Evolutionary conservation across 371 early-diverging fungal genomes (phyloP).

Genomic region (Mortierella sp.): DNA sequence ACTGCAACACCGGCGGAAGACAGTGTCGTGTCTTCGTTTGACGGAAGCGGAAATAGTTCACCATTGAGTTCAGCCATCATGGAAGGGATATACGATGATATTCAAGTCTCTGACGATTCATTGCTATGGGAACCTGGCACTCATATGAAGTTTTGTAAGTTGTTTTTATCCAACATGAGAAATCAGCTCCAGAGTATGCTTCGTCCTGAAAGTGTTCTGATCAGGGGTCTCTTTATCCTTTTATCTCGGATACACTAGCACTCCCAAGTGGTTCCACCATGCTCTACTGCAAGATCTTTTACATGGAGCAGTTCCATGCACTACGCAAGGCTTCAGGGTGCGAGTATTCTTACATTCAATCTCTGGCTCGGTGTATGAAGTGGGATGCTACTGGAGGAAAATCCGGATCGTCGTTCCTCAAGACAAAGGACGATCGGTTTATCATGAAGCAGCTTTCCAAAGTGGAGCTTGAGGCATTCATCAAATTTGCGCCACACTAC

Average conservation of each 20-base stretch:
- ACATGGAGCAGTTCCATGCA: constrained; percentile 93
- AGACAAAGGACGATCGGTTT: constrained; percentile 92
- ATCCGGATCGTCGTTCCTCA: constrained; percentile 90
- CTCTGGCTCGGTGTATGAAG: constrained; percentile 83
- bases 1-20: constrained; percentile 41
- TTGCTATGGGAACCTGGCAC: constrained; percentile 73
- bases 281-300: constrained; percentile 90
- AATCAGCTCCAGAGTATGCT: not conserved
- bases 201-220: no score
- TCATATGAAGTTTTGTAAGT: constrained; percentile 77
- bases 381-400: constrained; percentile 93
- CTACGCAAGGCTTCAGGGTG: constrained; percentile 86
- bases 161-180: not conserved
- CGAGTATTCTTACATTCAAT: constrained; percentile 85
- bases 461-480: constrained; percentile 89
- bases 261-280: constrained; percentile 82
- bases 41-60: constrained; percentile 10
- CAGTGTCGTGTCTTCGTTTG: constrained; percentile 9
- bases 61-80: constrained; percentile 5
- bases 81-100: constrained; percentile 52
- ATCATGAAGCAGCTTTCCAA: constrained; percentile 91
- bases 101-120: constrained; percentile 67
- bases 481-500: constrained; percentile 91
- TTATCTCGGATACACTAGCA: no score
- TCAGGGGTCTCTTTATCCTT: no score